These are phyloP conservation scores for Solanum stenotomum DNA, from an alignment of 257 asterid species.

Conservation along the genomic window DNA sequence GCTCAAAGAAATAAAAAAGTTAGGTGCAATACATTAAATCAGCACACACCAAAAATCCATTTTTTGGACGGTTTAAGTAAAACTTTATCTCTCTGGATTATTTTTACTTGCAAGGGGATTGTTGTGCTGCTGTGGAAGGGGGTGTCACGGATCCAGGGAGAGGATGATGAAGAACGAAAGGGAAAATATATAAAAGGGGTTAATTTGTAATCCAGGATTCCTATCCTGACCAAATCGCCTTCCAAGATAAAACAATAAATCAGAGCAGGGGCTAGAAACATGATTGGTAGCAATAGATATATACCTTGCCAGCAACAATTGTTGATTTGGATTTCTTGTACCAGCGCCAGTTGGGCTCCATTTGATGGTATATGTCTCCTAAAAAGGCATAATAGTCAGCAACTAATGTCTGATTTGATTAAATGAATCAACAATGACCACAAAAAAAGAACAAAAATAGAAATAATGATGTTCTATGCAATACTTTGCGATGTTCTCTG, in stretches of 20 bases:
- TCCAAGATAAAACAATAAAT: not conserved
- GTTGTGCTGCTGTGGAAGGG: not conserved
- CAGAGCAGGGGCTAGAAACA: not conserved
- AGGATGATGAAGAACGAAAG: not conserved
- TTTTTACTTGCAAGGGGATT: not conserved
- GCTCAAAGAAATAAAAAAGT: not conserved
- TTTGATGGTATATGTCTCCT: constrained; percentile 87
- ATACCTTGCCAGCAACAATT: constrained; percentile 79
- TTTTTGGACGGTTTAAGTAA: not conserved
- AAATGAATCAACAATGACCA: not conserved
- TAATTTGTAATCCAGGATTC: no score
- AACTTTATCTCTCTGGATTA: not conserved
- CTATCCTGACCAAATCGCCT: not conserved
- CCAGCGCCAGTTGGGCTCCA: constrained; percentile 97
- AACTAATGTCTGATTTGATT: not conserved
- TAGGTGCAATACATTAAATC: not conserved
- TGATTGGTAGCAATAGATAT: not conserved
- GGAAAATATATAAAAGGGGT: not conserved
- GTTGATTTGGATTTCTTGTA: constrained; percentile 70
- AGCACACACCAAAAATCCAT: not conserved
- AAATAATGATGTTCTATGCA: not conserved
- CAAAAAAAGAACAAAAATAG: not conserved
- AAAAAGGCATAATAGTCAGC: not conserved
- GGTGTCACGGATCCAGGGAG: not conserved
- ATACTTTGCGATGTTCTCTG: constrained; percentile 63